Conservation (phyloP, 176 grass and related monocot genomes). For the Ananas comosus region DNA sequence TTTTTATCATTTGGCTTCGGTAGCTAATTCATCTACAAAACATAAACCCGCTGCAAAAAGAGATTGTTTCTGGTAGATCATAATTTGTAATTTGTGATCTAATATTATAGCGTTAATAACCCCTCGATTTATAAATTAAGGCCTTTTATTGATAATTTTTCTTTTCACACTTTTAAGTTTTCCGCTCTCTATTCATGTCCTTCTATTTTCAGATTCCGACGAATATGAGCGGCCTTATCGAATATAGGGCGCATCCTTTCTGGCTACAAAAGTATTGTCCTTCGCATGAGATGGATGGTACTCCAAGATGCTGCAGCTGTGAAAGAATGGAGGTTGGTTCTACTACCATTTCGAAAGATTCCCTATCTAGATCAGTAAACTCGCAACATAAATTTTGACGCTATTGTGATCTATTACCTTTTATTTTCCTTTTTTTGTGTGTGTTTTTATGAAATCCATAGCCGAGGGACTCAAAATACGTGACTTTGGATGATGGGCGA, state of each 20-base stretch:
- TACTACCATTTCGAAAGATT: background rate
- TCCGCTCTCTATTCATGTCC: no score
- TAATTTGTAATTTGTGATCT: no score
- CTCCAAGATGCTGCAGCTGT: slow-evolving; percentile 93
- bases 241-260: slow-evolving; percentile 91
- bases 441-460: slow-evolving; percentile 31
- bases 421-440: background rate
- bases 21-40: no score
- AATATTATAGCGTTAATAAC: no score
- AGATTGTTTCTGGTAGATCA: no score
- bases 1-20: no score
- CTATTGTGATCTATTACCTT: slow-evolving; percentile 5
- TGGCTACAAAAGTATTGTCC: slow-evolving; percentile 95
- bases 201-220: slow-evolving; percentile 55
- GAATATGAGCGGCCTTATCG: slow-evolving; percentile 55
- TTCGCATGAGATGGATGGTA: slow-evolving; percentile 73
- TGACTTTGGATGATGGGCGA: slow-evolving; percentile 87
- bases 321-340: slow-evolving; percentile 86
- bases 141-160: no score
- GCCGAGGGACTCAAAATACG: slow-evolving; percentile 62
- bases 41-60: no score
- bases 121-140: no score
- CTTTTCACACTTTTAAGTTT: no score
- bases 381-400: background rate
- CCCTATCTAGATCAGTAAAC: background rate